These are phyloP conservation scores for Omphalea diandra DNA, from an alignment of 441 rosid species.

Conservation along the genomic window DNA sequence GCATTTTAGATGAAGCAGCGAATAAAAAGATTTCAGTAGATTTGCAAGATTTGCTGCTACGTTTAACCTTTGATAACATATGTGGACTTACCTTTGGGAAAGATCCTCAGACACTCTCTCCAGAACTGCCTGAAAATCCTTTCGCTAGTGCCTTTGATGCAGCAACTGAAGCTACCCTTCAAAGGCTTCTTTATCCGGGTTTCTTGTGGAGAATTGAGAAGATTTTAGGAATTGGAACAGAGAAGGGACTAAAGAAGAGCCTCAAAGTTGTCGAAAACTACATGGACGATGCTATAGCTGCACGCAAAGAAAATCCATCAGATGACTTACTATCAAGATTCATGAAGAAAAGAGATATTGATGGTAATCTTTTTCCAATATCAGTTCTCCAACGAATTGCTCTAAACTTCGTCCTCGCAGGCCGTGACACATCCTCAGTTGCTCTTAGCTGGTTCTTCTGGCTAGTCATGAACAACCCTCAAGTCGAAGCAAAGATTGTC, in stretches of 20 bases:
- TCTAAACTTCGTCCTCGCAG: slow-evolving; percentile 90
- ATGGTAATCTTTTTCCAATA: slow-evolving; percentile 60
- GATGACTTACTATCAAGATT: slow-evolving; percentile 83
- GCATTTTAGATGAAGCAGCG: slow-evolving; percentile 57
- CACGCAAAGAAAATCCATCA: slow-evolving; percentile 68
- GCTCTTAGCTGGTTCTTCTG: slow-evolving; percentile 98
- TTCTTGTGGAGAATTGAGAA: slow-evolving; percentile 78
- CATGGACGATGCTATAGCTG: slow-evolving; percentile 75
- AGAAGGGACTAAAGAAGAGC: slow-evolving; percentile 52
- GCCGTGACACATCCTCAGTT: slow-evolving; percentile 92
- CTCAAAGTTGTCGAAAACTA: slow-evolving; percentile 65
- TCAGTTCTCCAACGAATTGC: slow-evolving; percentile 86
- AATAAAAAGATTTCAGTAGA: slow-evolving; percentile 47
- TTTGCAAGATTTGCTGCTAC: slow-evolving; percentile 78
- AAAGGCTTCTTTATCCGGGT: slow-evolving; percentile 81
- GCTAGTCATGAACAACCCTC: slow-evolving; percentile 75
- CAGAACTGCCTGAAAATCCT: slow-evolving; percentile 70
- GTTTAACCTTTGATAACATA: slow-evolving; percentile 87
- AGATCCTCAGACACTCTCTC: slow-evolving; percentile 84
- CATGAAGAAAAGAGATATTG: slow-evolving; percentile 67
- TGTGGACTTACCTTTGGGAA: slow-evolving; percentile 93
- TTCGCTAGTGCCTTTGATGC: slow-evolving; percentile 76
- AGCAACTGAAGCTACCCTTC: slow-evolving; percentile 84
- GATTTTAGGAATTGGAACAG: slow-evolving; percentile 58
- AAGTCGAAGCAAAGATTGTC: slow-evolving; percentile 61